Percentiles rank a stretch among this genome's conserved stretches.
Conservation (phyloP, 768 basidiomycete species). For the Lactarius akahatsu region DNA sequence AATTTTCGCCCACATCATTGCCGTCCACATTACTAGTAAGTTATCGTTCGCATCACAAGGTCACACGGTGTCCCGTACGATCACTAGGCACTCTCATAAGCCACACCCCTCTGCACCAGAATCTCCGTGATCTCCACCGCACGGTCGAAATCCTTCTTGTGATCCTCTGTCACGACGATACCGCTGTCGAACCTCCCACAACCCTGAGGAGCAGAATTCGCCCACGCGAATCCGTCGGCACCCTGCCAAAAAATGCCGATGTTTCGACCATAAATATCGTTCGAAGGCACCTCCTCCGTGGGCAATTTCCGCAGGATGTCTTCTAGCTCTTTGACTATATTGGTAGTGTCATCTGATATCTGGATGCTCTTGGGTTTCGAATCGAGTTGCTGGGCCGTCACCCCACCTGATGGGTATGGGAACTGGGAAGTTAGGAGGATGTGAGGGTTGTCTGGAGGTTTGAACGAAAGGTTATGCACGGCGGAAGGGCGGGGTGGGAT, state of each 20-base stretch:
- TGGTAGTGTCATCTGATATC: conserved; percentile 36
- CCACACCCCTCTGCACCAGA: conserved; percentile 38
- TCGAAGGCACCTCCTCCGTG: conserved; percentile 53
- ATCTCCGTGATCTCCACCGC: conserved; percentile 67
- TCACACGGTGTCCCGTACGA: neutral
- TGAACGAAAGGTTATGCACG: conserved; percentile 51
- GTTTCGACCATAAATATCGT: conserved; percentile 68
- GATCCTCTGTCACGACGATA: conserved; percentile 52
- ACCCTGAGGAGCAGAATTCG: conserved; percentile 59
- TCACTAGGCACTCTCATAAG: conserved; percentile 11
- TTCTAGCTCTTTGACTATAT: conserved; percentile 58
- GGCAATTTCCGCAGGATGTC: conserved; percentile 59
- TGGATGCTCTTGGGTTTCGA: conserved; percentile 45
- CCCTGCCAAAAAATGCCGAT: conserved; percentile 62
- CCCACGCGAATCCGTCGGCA: conserved; percentile 56
- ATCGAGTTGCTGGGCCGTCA: conserved; percentile 43
- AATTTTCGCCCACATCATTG: neutral
- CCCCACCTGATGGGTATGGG: conserved; percentile 53
- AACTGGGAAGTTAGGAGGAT: conserved; percentile 49
- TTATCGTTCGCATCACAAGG: neutral
- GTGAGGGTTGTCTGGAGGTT: conserved; percentile 35
- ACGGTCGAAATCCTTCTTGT: conserved; percentile 65
- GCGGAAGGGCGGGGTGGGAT: conserved; percentile 63
- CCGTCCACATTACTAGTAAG: neutral
- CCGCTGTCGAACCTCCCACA: conserved; percentile 52